Conservation (phyloP, 371 early-diverging fungal genomes). For the Chytridium lagenaria region DNA sequence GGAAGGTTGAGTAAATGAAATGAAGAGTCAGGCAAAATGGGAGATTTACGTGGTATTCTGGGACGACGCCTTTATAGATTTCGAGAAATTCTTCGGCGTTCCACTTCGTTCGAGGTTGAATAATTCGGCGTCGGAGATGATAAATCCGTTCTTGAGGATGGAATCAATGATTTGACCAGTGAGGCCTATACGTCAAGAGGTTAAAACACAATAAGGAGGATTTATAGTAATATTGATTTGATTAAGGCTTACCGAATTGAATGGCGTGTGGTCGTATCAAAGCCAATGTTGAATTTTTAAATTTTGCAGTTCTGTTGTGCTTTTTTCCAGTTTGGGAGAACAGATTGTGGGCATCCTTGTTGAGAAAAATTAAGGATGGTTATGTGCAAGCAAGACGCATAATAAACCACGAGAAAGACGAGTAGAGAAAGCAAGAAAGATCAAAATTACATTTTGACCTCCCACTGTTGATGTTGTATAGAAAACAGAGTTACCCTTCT, state of each 20-base stretch:
- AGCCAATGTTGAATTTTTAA: conserved; percentile 50
- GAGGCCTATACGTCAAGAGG: no score
- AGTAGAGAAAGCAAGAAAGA: no score
- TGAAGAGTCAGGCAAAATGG: conserved; percentile 2
- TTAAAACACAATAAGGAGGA: no score
- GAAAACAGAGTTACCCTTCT: neutral
- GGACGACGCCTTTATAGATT: conserved; percentile 60
- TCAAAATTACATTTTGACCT: neutral
- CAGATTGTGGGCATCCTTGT: neutral
- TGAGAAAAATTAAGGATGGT: no score
- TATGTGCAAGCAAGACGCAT: no score
- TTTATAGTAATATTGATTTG: no score
- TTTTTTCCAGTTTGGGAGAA: neutral
- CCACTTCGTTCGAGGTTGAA: conserved; percentile 46
- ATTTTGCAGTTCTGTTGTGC: conserved; percentile 41
- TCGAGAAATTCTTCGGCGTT: conserved; percentile 63
- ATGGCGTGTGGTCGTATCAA: conserved; percentile 58
- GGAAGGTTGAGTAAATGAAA: no score
- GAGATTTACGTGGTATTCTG: conserved; percentile 56
- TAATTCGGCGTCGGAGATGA: conserved; percentile 52
- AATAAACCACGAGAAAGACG: no score
- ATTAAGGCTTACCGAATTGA: conserved; percentile 36
- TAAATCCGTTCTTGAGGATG: conserved; percentile 44
- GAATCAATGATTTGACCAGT: conserved; percentile 49
- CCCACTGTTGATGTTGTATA: neutral